Evolutionary conservation across 1,284 basidiomycete species (phyloP).

Genomic region (Trichosporon sp.): DNA sequence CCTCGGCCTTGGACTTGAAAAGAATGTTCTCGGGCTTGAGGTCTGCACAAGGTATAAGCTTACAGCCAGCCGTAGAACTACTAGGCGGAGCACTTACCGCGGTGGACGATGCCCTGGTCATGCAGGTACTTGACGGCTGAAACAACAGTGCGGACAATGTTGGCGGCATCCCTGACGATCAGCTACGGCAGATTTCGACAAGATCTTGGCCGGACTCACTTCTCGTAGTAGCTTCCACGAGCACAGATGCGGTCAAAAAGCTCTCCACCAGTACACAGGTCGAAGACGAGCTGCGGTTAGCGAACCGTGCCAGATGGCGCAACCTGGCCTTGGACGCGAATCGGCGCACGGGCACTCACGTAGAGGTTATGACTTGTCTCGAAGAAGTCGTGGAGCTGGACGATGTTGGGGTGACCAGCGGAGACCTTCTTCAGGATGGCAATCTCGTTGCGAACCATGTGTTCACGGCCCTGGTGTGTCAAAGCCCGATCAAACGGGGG

Average conservation of each 20-base stretch:
- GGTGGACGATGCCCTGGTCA: conserved; percentile 88
- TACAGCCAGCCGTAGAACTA: not conserved
- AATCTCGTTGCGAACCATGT: conserved; percentile 95
- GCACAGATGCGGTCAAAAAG: conserved; percentile 98
- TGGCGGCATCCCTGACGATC: conserved; percentile 71
- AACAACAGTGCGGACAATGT: conserved; percentile 80
- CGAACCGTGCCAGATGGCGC: not conserved
- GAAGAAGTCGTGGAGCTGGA: conserved; percentile 93
- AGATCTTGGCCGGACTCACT: conserved; percentile 53
- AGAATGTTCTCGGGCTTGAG: conserved; percentile 96
- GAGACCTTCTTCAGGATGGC: conserved; percentile 91
- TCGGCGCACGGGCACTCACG: conserved; percentile 26
- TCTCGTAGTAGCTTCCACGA: conserved; percentile 93
- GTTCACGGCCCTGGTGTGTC: conserved; percentile 64
- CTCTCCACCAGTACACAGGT: conserved; percentile 95
- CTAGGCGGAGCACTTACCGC: conserved; percentile 54
- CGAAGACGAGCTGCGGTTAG: conserved; percentile 67
- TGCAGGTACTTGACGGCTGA: conserved; percentile 89
- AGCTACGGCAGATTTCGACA: not conserved
- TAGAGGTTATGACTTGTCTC: conserved; percentile 95
- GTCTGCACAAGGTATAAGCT: conserved; percentile 53
- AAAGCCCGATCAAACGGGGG: not conserved
- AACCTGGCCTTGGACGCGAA: not conserved
- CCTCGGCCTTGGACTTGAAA: conserved; percentile 83
- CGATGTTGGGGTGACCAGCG: conserved; percentile 81